Evolutionary conservation across 2,329 filamentous ascomycete genomes (phyloP), one percentile per base, ranked within the genome.

Genomic region (Verticillium tricorpus): DNA sequence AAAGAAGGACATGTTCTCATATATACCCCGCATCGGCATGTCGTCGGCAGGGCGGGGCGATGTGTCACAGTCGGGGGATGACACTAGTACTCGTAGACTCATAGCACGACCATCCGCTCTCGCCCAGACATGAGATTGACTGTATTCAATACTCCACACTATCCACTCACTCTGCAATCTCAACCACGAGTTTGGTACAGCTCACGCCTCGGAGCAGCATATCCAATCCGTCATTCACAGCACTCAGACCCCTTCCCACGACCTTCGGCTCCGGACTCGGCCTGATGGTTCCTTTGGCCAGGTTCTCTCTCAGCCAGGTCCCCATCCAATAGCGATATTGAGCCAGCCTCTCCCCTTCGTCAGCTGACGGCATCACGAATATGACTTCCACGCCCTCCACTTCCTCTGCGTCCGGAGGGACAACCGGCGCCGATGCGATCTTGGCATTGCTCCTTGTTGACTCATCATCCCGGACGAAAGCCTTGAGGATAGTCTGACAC

Each of bases 291-390:
- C 71, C 69, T 9, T 70, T 73, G 1, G 58, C 66, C 56, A 79
- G 58, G 5, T 70, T 74, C 32, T 73, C 67, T 28, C 67, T 71
- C 56, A 75, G 32, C 70, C 73, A 79, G 28, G 28, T 28, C 32
- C 74, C 74, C n/a, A 80, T 65, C 74, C 75, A 78, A 35, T 74
- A 78, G 31, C 57, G 67, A 57, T 79, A 78, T 60, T 79, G 74
- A 12, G 60, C 68, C 60, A 76, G 25, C 22, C 76, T 74, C 65
- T 73, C 69, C 22, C 34, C 64, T 63, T 78, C 73, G 0, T 65
- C 71, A 60, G 39, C 61, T 1, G 77, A 75, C 5, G 77, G 76
- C 65, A 70, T 32, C 52, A 78, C 63, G 59, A 79, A 79, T 1
- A 76, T 73, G 0, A 69, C 71, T 34, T 79, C 73, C 5, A 80